Conservation (phyloP, 2,329 filamentous ascomycete genomes). For the Mycosphaerelloides madeirae region DNA sequence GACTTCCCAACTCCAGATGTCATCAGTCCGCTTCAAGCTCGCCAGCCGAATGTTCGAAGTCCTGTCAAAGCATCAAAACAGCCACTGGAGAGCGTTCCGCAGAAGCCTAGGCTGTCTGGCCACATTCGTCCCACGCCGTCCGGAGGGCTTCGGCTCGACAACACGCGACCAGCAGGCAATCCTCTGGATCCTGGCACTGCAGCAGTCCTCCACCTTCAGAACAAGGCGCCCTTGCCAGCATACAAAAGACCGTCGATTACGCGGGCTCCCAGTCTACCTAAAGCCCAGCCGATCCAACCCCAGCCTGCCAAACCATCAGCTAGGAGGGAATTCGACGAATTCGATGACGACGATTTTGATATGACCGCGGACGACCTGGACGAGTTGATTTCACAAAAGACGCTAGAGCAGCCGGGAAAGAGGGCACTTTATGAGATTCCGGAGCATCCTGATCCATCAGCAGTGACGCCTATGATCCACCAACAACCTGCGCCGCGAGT, state of each 20-base stretch:
- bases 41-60: slow-evolving; percentile 9
- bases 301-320: slow-evolving; percentile 10
- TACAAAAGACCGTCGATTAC: slow-evolving; percentile 31
- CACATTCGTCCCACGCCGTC: slow-evolving; percentile 15
- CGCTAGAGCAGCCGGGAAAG: slow-evolving; percentile 19
- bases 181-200: slow-evolving; percentile 18
- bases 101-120: slow-evolving; percentile 7
- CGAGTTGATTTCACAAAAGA: slow-evolving; percentile 46
- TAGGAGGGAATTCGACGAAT: slow-evolving; percentile 37
- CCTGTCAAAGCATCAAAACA: slow-evolving; percentile 7
- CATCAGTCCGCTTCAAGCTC: slow-evolving; percentile 19
- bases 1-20: slow-evolving; percentile 4
- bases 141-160: slow-evolving; percentile 14
- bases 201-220: slow-evolving; percentile 28
- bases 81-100: neutral
- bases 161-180: slow-evolving; percentile 12
- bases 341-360: slow-evolving; percentile 43
- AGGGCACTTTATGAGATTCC: slow-evolving; percentile 46
- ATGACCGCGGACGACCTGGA: slow-evolving; percentile 55
- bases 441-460: slow-evolving; percentile 22
- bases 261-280: slow-evolving; percentile 18
- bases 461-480: slow-evolving; percentile 2
- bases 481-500: neutral
- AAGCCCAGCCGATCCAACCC: slow-evolving; percentile 8
- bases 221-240: slow-evolving; percentile 30